Percentiles rank a stretch among this genome's conserved stretches.
phyloP scores from a whole-genome alignment of 1,139 yeast genomes.

The Candida buenavistaensis region DNA sequence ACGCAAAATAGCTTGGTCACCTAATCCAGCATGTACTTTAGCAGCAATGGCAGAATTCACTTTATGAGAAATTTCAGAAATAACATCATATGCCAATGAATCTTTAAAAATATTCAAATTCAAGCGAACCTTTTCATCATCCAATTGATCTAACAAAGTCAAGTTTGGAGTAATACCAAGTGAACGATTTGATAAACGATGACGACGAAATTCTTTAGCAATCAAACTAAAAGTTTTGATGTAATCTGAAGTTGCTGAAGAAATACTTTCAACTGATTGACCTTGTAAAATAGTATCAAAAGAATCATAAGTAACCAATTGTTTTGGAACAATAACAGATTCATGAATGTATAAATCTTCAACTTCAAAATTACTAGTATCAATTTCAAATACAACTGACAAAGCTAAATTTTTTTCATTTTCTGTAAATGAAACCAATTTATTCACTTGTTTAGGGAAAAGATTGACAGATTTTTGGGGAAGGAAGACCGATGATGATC shows the following conservation, averaged over 20 bases:
- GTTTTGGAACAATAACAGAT: conserved; percentile 64
- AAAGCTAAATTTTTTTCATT: conserved; percentile 65
- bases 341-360: conserved; percentile 80
- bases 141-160: conserved; percentile 75
- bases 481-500: conserved; percentile 86
- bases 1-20: conserved; percentile 80
- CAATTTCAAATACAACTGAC: conserved; percentile 82
- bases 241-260: conserved; percentile 66
- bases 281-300: conserved; percentile 51
- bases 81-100: conserved; percentile 55
- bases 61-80: conserved; percentile 76
- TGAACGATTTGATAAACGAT: conserved; percentile 55
- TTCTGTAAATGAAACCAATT: conserved; percentile 60
- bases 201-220: conserved; percentile 72
- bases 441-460: conserved; percentile 66
- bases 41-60: conserved; percentile 89
- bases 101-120: conserved; percentile 73
- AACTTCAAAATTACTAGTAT: conserved; percentile 69
- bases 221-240: conserved; percentile 63
- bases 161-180: conserved; percentile 56
- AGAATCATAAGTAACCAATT: conserved; percentile 49
- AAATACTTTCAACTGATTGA: conserved; percentile 30
- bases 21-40: conserved; percentile 69
- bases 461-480: conserved; percentile 76
- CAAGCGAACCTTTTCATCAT: conserved; percentile 77